Base-by-base conservation (phyloP, 1,284 basidiomycete genomes). In the Rhodotorula sp. region DNA sequence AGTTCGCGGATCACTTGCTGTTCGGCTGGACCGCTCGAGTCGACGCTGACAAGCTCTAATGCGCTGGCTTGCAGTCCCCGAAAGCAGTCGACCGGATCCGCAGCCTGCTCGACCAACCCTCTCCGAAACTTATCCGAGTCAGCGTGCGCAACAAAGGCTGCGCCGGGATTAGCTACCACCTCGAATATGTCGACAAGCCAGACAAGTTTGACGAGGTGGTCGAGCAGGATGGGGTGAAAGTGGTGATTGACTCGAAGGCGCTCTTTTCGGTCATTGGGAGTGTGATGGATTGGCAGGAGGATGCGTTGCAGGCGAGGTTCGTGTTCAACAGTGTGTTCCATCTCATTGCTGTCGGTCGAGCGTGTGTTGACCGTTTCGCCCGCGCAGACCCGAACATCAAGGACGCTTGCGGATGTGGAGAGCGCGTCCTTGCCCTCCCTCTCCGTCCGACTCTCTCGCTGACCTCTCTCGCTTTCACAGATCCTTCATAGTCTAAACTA, bases 141-240 rank as follows among this genome's bases (percentile, higher is more conserved):
- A 92, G 94, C 46, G 94, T 99, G 57, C 88, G 90, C 76, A 96
- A 98, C 82, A 97, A 98, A 82, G 96, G 96, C n/a, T 99, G 96
- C 80, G 96, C 96, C 0, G 96, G 96, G 11, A 87, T 99, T 81
- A 89, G 91, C 37, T 99, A 99, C 81, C 91, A 99, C 80, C 86
- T 99, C 64, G 95, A 99, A 78, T 99, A 99, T 81, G 92, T 98
- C 66, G 88, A 93, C 61, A 84, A 88, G 75, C 89, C 93, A 0
- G 92, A 87, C 6, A 89, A 88, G 80, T 99, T 99, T 78, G 96
- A 99, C 82, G 96, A 99, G 80, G 86, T 96, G n/a, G 94, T 99
- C 44, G 88, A 93, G 81, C 93, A 95, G 82, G 93, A 95, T 75
- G 92, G 90, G 11, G 93, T 97, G 40, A 87, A 85, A 77, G 95